These are phyloP conservation scores for Cairneyella variabilis DNA, from an alignment of 495 filamentous ascomycete genomes.

Conservation along the genomic window DNA sequence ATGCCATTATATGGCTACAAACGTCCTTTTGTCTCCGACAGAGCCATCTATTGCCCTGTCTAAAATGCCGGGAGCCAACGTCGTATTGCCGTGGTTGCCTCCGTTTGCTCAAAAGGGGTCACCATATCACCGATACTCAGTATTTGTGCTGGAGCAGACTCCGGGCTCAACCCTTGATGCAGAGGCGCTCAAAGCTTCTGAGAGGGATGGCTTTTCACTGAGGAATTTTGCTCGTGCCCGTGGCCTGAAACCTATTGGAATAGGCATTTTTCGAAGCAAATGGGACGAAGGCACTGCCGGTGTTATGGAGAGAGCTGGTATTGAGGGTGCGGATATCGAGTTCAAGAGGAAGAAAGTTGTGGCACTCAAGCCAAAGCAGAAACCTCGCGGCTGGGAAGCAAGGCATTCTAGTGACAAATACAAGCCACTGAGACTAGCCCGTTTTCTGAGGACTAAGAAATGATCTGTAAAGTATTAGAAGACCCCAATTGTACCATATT, in stretches of 20 bases:
- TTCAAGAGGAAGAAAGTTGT: conserved; percentile 66
- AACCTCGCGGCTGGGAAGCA: conserved; percentile 52
- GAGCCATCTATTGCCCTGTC: conserved; percentile 44
- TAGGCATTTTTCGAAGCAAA: conserved; percentile 77
- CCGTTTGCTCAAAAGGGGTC: conserved; percentile 84
- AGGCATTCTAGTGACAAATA: conserved; percentile 52
- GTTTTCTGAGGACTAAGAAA: too few relatives aligned
- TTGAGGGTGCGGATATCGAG: conserved; percentile 75
- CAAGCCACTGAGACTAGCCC: too few relatives aligned
- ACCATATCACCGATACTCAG: conserved; percentile 81
- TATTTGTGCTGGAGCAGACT: conserved; percentile 82
- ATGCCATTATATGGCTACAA: conserved; percentile 79
- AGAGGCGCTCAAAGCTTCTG: conserved; percentile 44
- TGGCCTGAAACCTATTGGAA: conserved; percentile 68
- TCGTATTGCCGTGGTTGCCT: conserved; percentile 77
- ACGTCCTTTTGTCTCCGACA: conserved; percentile 49
- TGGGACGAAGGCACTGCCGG: conserved; percentile 85
- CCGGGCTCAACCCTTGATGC: conserved; percentile 57
- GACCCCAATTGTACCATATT: too few relatives aligned
- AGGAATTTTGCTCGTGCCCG: conserved; percentile 67
- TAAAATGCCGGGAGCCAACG: conserved; percentile 48
- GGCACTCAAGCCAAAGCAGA: conserved; percentile 48
- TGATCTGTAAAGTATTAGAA: too few relatives aligned
- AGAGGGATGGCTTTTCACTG: conserved; percentile 65
- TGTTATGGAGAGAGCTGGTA: conserved; percentile 77